Conservation (phyloP, 306 rosid species). For the Dicorynia guianensis region DNA sequence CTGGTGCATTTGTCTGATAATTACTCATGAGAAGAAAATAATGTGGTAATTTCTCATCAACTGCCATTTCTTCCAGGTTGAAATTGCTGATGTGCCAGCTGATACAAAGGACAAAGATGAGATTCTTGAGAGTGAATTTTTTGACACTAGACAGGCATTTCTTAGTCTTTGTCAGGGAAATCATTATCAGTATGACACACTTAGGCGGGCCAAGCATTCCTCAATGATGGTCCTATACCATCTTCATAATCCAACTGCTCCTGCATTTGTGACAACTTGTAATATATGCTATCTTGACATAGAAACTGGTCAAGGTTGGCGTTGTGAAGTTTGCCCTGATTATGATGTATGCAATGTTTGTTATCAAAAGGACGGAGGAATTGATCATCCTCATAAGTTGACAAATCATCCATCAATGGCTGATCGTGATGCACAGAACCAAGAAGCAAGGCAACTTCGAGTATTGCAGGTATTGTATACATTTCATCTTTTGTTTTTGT, state of each 20-base stretch:
- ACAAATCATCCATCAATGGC: constrained; percentile 93
- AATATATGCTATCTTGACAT: constrained; percentile 82
- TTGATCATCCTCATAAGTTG: constrained; percentile 92
- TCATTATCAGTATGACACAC: constrained; percentile 96
- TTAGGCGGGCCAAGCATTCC: constrained; percentile 97
- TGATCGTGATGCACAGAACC: constrained; percentile 95
- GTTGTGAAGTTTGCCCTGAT: constrained; percentile 94
- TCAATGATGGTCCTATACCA: constrained; percentile 99
- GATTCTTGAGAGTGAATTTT: constrained; percentile 98
- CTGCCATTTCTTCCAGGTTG: constrained; percentile 58
- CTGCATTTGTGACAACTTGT: constrained; percentile 87
- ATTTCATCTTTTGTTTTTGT: constrained; percentile 18
- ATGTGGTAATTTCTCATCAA: constrained; percentile 19
- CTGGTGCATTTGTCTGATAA: constrained; percentile 2
- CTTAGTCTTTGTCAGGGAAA: constrained; percentile 99
- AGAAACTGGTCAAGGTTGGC: constrained; percentile 99
- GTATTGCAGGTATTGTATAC: constrained; percentile 72
- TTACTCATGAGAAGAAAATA: constrained; percentile 3
- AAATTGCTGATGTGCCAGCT: constrained; percentile 69
- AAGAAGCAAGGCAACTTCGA: constrained; percentile 92
- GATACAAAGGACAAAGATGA: constrained; percentile 97
- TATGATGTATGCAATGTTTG: constrained; percentile 93
- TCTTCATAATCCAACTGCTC: constrained; percentile 99
- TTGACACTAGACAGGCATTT: constrained; percentile 99
- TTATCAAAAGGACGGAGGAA: constrained; percentile 84